Evolutionary conservation across 192 early-diverging fungal genomes (phyloP).

Genomic region (Linnemannia hyalina): DNA sequence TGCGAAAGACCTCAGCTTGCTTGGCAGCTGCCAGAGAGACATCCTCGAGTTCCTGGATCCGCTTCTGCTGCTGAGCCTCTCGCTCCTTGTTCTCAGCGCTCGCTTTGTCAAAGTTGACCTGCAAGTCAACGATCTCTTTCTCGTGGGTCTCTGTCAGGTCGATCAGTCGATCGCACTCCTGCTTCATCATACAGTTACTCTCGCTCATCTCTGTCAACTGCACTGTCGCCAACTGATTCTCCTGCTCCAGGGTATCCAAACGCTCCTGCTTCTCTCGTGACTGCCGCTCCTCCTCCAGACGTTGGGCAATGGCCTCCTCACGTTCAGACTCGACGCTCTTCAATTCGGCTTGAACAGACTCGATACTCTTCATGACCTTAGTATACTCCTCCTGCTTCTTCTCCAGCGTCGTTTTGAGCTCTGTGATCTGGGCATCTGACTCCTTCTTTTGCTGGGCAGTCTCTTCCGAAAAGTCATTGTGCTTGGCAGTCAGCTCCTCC

Average conservation of each 20-base stretch:
- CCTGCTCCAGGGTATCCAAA: conserved; percentile 12
- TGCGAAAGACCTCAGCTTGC: conserved; percentile 17
- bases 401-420: conserved; percentile 7
- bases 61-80: conserved; percentile 12
- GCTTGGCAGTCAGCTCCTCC: conserved; percentile 10
- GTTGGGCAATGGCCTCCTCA: conserved; percentile 21
- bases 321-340: conserved; percentile 26
- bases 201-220: conserved; percentile 7
- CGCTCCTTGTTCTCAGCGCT: conserved; percentile 14
- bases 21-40: conserved; percentile 4
- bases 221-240: not conserved
- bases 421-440: not conserved
- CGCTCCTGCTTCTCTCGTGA: conserved; percentile 2
- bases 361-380: conserved; percentile 20
- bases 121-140: conserved; percentile 14
- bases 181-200: not conserved
- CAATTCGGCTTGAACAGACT: conserved; percentile 32
- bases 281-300: conserved; percentile 20
- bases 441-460: conserved; percentile 8
- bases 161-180: conserved; percentile 20
- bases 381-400: conserved; percentile 9
- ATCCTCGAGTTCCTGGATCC: conserved; percentile 35
- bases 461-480: not conserved
- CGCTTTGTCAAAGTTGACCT: conserved; percentile 17
- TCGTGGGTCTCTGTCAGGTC: conserved; percentile 9